Conservation (phyloP, 2,329 filamentous ascomycete genomes). For the Aspergillus novoparasiticus region DNA sequence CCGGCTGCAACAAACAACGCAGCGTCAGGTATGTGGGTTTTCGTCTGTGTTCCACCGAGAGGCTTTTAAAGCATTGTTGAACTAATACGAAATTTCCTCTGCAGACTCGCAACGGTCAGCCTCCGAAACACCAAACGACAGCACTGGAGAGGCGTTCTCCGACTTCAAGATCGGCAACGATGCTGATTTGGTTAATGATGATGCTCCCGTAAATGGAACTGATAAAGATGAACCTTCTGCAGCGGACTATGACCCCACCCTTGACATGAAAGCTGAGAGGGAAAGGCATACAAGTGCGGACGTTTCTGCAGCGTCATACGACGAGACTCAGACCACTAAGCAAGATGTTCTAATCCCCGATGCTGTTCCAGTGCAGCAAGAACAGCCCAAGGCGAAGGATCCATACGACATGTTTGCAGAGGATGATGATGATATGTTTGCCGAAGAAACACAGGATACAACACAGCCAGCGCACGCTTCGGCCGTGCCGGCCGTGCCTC, state of each 20-base stretch:
- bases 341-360: constrained; percentile 55
- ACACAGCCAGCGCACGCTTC: constrained; percentile 53
- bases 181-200: constrained; percentile 64
- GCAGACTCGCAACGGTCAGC: constrained; percentile 47
- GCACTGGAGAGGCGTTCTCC: constrained; percentile 55
- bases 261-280: constrained; percentile 84
- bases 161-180: constrained; percentile 68
- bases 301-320: constrained; percentile 57
- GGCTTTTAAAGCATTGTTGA: background rate
- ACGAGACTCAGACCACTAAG: constrained; percentile 58
- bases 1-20: constrained; percentile 41
- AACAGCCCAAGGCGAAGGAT: constrained; percentile 50
- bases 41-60: background rate
- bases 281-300: constrained; percentile 65
- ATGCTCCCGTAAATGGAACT: constrained; percentile 40
- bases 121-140: constrained; percentile 52
- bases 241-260: constrained; percentile 86
- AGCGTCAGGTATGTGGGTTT: constrained; percentile 40
- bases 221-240: constrained; percentile 81
- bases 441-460: constrained; percentile 64
- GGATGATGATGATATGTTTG: constrained; percentile 80
- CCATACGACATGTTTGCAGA: constrained; percentile 67
- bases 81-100: constrained; percentile 1
- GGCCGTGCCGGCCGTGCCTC: constrained; percentile 53
- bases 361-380: constrained; percentile 38